A percentile compares a stretch with the other conserved stretches of the same genome.
phyloP scores from a whole-genome alignment of 2,329 filamentous ascomycete species.

The Whalleya microplaca region DNA sequence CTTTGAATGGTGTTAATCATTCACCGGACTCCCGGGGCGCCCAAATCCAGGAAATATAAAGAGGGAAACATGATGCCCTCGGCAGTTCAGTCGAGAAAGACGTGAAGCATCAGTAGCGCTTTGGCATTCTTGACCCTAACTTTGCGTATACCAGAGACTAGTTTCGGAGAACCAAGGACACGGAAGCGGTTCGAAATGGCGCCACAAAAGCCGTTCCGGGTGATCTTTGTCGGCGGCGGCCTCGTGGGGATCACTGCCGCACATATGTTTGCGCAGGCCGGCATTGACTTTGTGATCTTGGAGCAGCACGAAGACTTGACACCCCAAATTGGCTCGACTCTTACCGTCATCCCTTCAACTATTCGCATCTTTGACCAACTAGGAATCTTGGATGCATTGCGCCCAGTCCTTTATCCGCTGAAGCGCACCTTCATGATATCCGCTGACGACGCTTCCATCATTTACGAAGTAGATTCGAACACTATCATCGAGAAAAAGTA shows the following conservation, averaged over 20 bases:
- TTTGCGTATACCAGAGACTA: no score
- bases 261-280: slow-evolving; percentile 31
- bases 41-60: no score
- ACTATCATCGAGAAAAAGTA: slow-evolving; percentile 18
- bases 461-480: slow-evolving; percentile 1
- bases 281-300: slow-evolving; percentile 36
- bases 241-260: slow-evolving; percentile 33
- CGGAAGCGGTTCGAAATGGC: background rate
- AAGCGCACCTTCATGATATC: slow-evolving; percentile 13
- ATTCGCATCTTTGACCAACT: slow-evolving; percentile 36
- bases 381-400: slow-evolving; percentile 19
- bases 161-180: background rate
- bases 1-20: no score
- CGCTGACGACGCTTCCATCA: slow-evolving; percentile 17
- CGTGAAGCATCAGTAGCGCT: no score
- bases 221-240: slow-evolving; percentile 34
- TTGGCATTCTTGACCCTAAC: no score
- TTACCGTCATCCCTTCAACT: slow-evolving; percentile 31
- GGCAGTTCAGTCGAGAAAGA: no score
- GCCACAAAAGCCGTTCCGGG: slow-evolving; percentile 28
- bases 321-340: slow-evolving; percentile 27
- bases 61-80: no score
- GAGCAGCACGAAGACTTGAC: slow-evolving; percentile 29
- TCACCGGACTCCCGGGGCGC: no score
- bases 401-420: slow-evolving; percentile 12